Base-by-base conservation (phyloP, 169 alveolate species). In the Plasmodium vinckei region DNA sequence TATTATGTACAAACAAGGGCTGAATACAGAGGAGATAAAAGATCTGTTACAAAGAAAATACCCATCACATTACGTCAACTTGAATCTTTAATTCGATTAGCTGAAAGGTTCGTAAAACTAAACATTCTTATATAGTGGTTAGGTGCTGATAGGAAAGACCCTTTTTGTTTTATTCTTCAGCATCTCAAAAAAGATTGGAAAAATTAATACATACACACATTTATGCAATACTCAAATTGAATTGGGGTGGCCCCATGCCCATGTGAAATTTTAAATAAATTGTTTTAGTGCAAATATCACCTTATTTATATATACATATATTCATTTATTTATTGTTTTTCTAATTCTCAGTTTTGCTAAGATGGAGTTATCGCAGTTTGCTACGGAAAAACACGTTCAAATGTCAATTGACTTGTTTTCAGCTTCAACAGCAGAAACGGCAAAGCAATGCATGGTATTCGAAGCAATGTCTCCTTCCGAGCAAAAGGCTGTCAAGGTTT, bases 61-160 rank as follows among this genome's bases (percentile, higher is more conserved):
- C 99, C 99, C 10, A 98, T 99, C 47, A 99, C 99, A 12, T 98
- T 99, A 25, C 96, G 99, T 44, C 99, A 99, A 95, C 94, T 99
- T 42, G 99, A 99, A 93, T 99, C 99, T 19, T 95, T 99, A 46
- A 97, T 98, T 39, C 97, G 99, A 72, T 72, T 98, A 12, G 96
- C 99, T 17, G 99, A 98, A 92, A 95, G 96, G 91, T 84, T 9
- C 12, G 65, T 33, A 25, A 4, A 9, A 27, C 25, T 5, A 53
- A 44, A 21, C 7, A 39, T 12, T 13, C 13, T 33, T 33, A 33
- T 3, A 33, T 4, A 33, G 7, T 4, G 42, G 3, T 33, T 0
- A 33, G 7, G 5, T 33, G 42, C 42, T 33, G 7, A 33, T 33
- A 33, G 42, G 42, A 33, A 4, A 33, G 42, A 33, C 42, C 42